Evolutionary conservation across 2,329 filamentous ascomycete species (phyloP).

Genomic region (Laburnicola sp.): DNA sequence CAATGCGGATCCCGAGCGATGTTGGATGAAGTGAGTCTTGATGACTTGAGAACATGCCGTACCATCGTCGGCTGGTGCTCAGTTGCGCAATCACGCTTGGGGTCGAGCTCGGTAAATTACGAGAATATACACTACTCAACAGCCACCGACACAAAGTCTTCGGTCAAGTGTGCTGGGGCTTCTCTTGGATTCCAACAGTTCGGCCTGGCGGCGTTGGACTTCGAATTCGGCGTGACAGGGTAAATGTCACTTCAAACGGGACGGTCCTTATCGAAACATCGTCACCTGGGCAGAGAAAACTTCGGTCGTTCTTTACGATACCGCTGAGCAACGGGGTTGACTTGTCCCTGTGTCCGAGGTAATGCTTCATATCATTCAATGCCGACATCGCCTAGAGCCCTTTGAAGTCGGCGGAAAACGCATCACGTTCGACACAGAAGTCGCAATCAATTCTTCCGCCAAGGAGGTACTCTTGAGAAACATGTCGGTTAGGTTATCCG

Average conservation of each 20-base stretch:
- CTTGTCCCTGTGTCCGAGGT: slow-evolving; percentile 20
- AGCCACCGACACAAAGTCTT: slow-evolving; percentile 8
- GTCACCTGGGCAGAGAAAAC: slow-evolving; percentile 16
- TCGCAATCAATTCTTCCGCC: slow-evolving; percentile 4
- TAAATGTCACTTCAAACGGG: slow-evolving; percentile 19
- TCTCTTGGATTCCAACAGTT: slow-evolving; percentile 22
- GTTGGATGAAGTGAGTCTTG: slow-evolving; percentile 13
- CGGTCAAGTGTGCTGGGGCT: slow-evolving; percentile 11
- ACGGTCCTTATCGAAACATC: slow-evolving; percentile 17
- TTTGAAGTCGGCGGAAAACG: slow-evolving; percentile 13
- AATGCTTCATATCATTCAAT: slow-evolving; percentile 23
- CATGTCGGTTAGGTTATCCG: slow-evolving; percentile 5
- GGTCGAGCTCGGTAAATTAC: slow-evolving; percentile 14
- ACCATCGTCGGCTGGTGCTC: slow-evolving; percentile 22
- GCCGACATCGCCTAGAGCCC: slow-evolving; percentile 16
- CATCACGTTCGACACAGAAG: slow-evolving; percentile 6
- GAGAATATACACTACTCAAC: slow-evolving; percentile 23
- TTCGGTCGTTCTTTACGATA: slow-evolving; percentile 17
- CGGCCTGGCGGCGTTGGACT: slow-evolving; percentile 13
- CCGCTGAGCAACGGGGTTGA: slow-evolving; percentile 17
- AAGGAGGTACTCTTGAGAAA: slow-evolving; percentile 11
- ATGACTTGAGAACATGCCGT: slow-evolving; percentile 10
- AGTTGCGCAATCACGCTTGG: slow-evolving; percentile 7
- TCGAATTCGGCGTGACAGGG: slow-evolving; percentile 17
- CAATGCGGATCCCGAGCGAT: slow-evolving; percentile 10